Conservation (phyloP, 257 asterid species). For the Nicotiana tabacum region DNA sequence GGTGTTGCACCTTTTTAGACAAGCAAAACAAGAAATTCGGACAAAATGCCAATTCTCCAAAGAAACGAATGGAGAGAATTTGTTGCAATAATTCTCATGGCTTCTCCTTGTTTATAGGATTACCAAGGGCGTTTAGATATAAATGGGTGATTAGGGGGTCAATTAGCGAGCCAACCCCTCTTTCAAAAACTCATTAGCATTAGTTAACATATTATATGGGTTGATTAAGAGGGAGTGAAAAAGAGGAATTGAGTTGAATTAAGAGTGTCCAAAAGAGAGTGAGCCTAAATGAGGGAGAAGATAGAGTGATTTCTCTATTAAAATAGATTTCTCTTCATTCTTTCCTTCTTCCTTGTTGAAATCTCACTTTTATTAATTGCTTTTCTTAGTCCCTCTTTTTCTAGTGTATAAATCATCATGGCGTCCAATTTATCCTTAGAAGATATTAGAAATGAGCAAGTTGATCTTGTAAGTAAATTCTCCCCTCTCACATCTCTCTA, state of each 20-base stretch:
- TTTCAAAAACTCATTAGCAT: neutral
- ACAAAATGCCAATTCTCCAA: neutral
- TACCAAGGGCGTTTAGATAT: neutral
- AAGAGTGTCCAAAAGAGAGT: neutral
- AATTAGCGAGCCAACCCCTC: neutral
- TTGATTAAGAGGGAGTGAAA: slow-evolving; percentile 3
- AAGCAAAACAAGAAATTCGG: neutral
- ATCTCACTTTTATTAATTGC: neutral
- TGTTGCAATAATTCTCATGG: neutral
- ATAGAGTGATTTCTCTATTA: neutral
- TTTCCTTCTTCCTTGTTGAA: slow-evolving; percentile 7
- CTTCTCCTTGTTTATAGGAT: neutral
- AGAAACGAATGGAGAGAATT: neutral
- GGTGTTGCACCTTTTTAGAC: neutral
- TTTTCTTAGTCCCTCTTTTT: neutral
- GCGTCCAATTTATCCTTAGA: neutral
- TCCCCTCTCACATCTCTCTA: neutral
- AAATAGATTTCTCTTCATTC: neutral
- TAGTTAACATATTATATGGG: neutral
- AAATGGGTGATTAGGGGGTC: neutral
- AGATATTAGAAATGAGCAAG: neutral
- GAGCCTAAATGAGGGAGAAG: slow-evolving; percentile 11
- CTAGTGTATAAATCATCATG: neutral
- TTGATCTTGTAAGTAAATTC: slow-evolving; percentile 10
- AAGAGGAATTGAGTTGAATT: neutral